A percentile compares a stretch with the other conserved stretches of the same genome.
phyloP scores from a whole-genome alignment of 1,284 basidiomycete species.

The Pyrrhoderma noxium region DNA sequence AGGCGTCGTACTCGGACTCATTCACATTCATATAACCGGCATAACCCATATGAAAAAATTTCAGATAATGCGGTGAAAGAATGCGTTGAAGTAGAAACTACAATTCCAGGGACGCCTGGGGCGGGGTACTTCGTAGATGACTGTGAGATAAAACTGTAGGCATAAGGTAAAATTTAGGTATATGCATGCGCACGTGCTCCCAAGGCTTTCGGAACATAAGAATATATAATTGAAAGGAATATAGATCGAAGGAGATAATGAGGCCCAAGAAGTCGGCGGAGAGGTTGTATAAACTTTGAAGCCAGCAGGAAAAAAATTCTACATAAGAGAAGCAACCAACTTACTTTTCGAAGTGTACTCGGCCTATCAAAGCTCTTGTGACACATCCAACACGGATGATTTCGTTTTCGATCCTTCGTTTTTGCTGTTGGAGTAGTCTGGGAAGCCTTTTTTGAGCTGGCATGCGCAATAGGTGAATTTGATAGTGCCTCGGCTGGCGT shows the following conservation, averaged over 20 bases:
- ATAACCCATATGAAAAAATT: no score
- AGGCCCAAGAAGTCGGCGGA: background rate
- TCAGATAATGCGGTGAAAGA: no score
- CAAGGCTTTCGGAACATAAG: background rate
- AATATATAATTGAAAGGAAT: background rate
- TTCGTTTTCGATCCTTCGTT: slow-evolving; percentile 36
- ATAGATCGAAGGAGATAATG: background rate
- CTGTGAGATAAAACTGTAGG: background rate
- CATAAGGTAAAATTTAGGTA: background rate
- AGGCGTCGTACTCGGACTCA: no score
- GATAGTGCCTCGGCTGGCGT: no score
- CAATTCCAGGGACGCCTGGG: no score
- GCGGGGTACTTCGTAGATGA: no score
- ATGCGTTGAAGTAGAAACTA: no score
- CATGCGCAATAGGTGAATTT: no score
- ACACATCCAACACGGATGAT: slow-evolving; percentile 72
- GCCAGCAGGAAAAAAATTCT: background rate
- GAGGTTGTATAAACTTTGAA: background rate
- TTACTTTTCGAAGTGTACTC: slow-evolving; percentile 20
- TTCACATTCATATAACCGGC: no score
- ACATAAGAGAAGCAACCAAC: background rate
- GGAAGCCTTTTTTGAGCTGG: no score
- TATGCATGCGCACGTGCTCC: background rate
- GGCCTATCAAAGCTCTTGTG: slow-evolving; percentile 71
- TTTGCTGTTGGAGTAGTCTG: background rate